Percentiles rank a stretch among this genome's conserved stretches.
These are phyloP conservation scores for Lactarius deliciosus DNA, from an alignment of 768 basidiomycete genomes.

Conservation along the genomic window DNA sequence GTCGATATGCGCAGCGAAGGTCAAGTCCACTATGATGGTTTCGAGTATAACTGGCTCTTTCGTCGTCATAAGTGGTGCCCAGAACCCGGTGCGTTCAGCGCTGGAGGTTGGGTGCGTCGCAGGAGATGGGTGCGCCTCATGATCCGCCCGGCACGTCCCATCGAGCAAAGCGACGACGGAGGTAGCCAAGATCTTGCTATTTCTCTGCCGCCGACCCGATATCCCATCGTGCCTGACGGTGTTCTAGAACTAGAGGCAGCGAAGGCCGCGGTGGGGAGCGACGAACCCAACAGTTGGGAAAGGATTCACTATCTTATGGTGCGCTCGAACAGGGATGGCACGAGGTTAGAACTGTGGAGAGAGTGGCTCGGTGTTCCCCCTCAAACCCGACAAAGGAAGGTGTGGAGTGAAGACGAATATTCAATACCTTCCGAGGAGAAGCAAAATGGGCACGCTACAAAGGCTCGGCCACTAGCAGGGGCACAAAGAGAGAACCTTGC, in stretches of 20 bases:
- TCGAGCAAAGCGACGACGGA: conserved; percentile 2
- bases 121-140: conserved; percentile 84
- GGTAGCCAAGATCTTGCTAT: not conserved
- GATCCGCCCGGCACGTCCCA: conserved; percentile 58
- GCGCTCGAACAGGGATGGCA: conserved; percentile 60
- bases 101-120: conserved; percentile 74
- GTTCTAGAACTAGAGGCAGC: conserved; percentile 16
- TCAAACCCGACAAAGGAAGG: conserved; percentile 39
- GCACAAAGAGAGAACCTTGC: conserved; percentile 42
- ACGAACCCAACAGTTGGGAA: conserved; percentile 60
- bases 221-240: conserved; percentile 9
- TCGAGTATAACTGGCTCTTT: conserved; percentile 84
- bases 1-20: conserved; percentile 84
- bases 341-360: conserved; percentile 74
- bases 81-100: conserved; percentile 54
- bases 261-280: conserved; percentile 48
- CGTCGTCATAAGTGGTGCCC: conserved; percentile 65
- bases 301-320: conserved; percentile 54
- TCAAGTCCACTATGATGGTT: conserved; percentile 78
- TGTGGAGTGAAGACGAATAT: conserved; percentile 48
- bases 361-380: conserved; percentile 57
- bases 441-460: not conserved
- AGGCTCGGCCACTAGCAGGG: not conserved
- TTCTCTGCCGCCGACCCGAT: not conserved
- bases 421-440: conserved; percentile 30